Base-by-base conservation (phyloP, 1,139 yeast species). In the Taphrina deformans region DNA sequence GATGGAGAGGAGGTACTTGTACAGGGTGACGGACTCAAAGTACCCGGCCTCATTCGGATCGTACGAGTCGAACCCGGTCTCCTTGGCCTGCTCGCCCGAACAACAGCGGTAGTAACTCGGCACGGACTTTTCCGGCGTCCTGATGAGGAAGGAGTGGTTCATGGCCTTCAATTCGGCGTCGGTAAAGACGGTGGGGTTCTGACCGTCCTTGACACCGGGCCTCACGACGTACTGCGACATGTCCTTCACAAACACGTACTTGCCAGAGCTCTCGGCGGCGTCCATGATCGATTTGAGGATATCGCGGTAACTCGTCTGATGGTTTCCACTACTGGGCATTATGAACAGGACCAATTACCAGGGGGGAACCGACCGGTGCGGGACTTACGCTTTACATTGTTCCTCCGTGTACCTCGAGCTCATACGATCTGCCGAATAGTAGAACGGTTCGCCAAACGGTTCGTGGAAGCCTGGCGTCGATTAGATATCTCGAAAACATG, bases 101-200 rank as follows among this genome's bases (percentile, higher is more conserved):
- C 75, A 72, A 64, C 74, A 71, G 46, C 71, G 68, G 68, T 71
- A 72, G 67, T 73, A 73, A 18, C 73, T 71, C 5, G 75, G 74
- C 33, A 73, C 70, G 6, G 75, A 69, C 52, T 71, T 65, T 63
- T 72, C 74, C 1, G 75, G 75, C 9, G 75, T 67, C 14, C 75
- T 68, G 33, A 73, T 70, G 59, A 73, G 62, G 45, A 73, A 70
- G n/a, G 73, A 72, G 48, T 67, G 72, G 41, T 67, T 65, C 63
- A 71, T 70, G 14, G 59, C 40, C 24, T 67, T 63, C 38, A 71
- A 65, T 10, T 67, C 66, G 5, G 53, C 56, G 14, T 60, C 66
- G 7, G 74, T 72, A 12, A 73, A 59, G 41, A 59, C 56, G 7
- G 63, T 59, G 18, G 63, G 63, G 26, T 59, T 59, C n/a, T 14